Evolutionary conservation across 2,329 filamentous ascomycete genomes (phyloP), one percentile per base, ranked within the genome.

Genomic region (Calonectria pteridis): DNA sequence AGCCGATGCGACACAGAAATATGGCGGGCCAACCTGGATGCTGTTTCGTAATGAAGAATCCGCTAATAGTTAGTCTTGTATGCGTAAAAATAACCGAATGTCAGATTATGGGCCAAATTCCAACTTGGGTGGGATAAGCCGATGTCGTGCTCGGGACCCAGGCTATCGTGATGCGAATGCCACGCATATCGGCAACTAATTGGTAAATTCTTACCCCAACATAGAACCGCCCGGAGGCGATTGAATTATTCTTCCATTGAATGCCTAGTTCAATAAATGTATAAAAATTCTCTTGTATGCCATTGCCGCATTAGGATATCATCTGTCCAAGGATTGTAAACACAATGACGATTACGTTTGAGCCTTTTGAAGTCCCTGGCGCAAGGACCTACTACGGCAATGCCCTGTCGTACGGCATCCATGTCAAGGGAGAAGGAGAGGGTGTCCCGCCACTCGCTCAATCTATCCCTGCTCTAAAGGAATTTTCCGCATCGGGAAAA

Each of bases 381-480:
- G 72, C 73, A 18, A 46, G 73, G 65, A 67, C 40, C 46, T 75
- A 75, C 58, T 62, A 63, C 51, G 73, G 50, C 5, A 72, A 75
- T 33, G 64, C 46, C 35, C 43, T 75, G 1, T 72, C 73, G 6
- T 51, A 58, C 31, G 73, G 72, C 1, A 66, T 75, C 13, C 55
- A 62, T 14, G 55, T 62, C 23, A 40, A 40, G 14, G 23, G 20
- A 35, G 29, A 64, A 14, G 68, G 50, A 16, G 35, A 31, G 13
- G 35, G 23, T 51, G 33, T 26, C 0, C 23, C 65, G 13, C 68
- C 71, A 14, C 59, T 72, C 23, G n/a, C 73, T 29, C 26, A 68
- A 11, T 66, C 73, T 1, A 23, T 23, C 16, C 28, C 37, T 1
- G 31, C 72, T 6, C 37, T 75, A 7, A 65, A 55, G 10, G 51